Percentiles rank a stretch among this genome's conserved stretches.
Evolutionary conservation across 768 basidiomycete species (phyloP).

Genomic region (Termitomyces titanicus): DNA sequence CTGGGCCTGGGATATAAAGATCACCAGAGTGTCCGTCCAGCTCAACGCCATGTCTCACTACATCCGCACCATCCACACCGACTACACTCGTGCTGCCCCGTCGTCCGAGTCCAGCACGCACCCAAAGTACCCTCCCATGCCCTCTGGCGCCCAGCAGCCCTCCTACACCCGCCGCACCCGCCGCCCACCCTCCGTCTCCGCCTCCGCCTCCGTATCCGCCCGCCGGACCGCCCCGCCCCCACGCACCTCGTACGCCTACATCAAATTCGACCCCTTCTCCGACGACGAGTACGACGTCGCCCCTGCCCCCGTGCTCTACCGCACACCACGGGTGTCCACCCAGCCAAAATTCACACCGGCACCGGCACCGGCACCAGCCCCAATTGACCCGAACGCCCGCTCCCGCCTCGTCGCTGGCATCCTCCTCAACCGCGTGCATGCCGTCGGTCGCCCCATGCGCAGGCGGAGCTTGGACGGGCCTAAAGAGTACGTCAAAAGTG

Average conservation of each 20-base stretch:
- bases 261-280: conserved; percentile 21
- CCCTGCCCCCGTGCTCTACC: neutral
- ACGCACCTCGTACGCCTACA: conserved; percentile 6
- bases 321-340: neutral
- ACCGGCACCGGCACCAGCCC: neutral
- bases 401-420: conserved; percentile 57
- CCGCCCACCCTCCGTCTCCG: neutral
- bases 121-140: conserved; percentile 7
- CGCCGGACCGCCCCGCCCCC: conserved; percentile 8
- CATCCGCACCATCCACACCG: conserved; percentile 39
- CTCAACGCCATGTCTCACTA: conserved; percentile 29
- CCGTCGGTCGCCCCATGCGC: conserved; percentile 51
- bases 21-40: too few relatives aligned
- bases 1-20: too few relatives aligned
- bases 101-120: conserved; percentile 14
- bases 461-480: conserved; percentile 28
- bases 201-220: conserved; percentile 7
- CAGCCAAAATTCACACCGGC: neutral
- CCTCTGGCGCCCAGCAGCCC: conserved; percentile 1
- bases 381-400: conserved; percentile 24
- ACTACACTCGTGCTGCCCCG: conserved; percentile 23
- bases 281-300: conserved; percentile 14
- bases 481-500: conserved; percentile 48
- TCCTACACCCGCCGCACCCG: conserved; percentile 10
- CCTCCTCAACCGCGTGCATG: conserved; percentile 49